A percentile compares a stretch with the other conserved stretches of the same genome.
Conservation (phyloP, 2,329 filamentous ascomycete species). For the Malbranchea zuffiana region DNA sequence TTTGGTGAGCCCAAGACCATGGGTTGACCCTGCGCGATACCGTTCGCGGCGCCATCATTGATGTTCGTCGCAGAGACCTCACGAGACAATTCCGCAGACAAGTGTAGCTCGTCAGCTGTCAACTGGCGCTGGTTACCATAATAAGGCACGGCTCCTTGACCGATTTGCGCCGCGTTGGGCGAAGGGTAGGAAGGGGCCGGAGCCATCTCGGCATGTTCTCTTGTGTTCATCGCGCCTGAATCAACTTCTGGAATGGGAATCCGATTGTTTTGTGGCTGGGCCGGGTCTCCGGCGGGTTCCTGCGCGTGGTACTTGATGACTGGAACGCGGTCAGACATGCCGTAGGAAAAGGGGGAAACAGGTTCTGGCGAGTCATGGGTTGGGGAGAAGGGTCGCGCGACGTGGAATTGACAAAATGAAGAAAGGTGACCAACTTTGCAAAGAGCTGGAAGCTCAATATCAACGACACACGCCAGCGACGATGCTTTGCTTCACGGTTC, state of each 20-base stretch:
- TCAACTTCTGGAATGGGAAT: constrained; percentile 10
- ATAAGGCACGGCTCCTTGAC: constrained; percentile 34
- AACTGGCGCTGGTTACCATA: constrained; percentile 33
- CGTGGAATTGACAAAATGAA: not conserved
- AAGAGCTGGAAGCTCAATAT: constrained; percentile 1
- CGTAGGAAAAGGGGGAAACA: not conserved
- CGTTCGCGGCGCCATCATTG: constrained; percentile 29
- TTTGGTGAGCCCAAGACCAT: constrained; percentile 32
- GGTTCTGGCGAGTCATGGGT: constrained; percentile 7
- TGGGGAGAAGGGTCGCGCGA: constrained; percentile 1
- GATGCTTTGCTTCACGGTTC: constrained; percentile 5
- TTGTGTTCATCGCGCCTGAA: constrained; percentile 28
- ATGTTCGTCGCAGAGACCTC: constrained; percentile 37
- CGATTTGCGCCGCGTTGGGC: constrained; percentile 35
- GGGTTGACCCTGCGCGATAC: constrained; percentile 31
- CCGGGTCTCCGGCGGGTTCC: constrained; percentile 24
- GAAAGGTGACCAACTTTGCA: constrained; percentile 8
- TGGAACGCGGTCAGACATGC: constrained; percentile 14
- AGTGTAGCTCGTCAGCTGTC: constrained; percentile 38
- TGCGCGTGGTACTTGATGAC: constrained; percentile 8
- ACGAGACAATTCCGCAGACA: constrained; percentile 39
- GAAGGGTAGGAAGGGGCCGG: constrained; percentile 36
- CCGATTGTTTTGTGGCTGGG: constrained; percentile 18
- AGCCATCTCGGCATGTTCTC: constrained; percentile 35
- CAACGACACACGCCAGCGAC: constrained; percentile 1